Base-by-base conservation (phyloP, 1,284 basidiomycete genomes). In the Rhodofomes roseus region DNA sequence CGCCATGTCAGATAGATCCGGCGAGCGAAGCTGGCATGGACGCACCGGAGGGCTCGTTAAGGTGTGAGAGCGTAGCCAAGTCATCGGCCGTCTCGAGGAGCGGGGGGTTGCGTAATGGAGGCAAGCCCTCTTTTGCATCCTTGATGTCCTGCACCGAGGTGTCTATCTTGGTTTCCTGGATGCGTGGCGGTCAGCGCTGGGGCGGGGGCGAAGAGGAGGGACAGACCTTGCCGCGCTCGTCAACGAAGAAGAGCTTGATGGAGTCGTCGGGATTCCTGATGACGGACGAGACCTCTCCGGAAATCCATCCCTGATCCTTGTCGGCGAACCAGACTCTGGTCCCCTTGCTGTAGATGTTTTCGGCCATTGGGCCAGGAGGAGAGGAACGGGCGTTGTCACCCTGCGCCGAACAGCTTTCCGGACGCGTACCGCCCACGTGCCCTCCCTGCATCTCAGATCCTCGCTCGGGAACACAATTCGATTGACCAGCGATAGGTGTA, bases 1-100 rank as follows among this genome's bases (percentile, higher is more conserved):
- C 23, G 60, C 22, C 1, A 8, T 22, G 3, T 57, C 2, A 27
- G 25, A n/a, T 4, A 23, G 12, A 12, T 44, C 43, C 46, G 20
- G 4, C 9, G 14, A 41, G 34, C 18, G 18, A 23, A 8, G 41
- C 39, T 37, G 22, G 18, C 43, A 62, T 22, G 27, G 16, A 25
- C 83, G 62, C 65, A 96, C 95, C 96, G 70, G 92, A 94, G 52
- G 96, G 96, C 74, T 99, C 97, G 71, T 99, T 99, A 67, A 99
- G 82, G 79, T 99, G 96, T 60, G 95, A 97, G 70, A 99, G 84
- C 62, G 95, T 97, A 53, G 97, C 96, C 71, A 99, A 82, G 80
- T 99, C 96, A 77, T 99, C 96, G 40, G 95, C 94, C 29, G 94
- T 95, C 79, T 99, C 96, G 62, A 99, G 81, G 58, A 98, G 79